Evolutionary conservation across 73 alveolate species (phyloP), one percentile per base, ranked within the genome.

Genomic region (Paramecium biaurelia): DNA sequence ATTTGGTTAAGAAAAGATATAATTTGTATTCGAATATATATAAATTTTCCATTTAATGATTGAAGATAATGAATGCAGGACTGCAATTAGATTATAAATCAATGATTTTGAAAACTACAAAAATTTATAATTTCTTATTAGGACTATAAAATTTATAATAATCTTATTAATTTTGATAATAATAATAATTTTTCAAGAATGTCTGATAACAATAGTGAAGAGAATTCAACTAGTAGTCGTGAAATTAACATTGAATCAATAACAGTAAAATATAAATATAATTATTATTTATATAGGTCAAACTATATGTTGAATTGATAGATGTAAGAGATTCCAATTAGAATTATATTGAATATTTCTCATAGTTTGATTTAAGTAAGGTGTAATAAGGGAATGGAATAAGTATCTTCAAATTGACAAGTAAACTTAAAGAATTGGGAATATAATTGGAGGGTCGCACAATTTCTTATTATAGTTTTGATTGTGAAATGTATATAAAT

Each of bases 401-500:
- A 7, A 79, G 43, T 45, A 79, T 79, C 30, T 79, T 43, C 30
- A 41, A 30, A 24, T 38, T 79, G 47, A 47, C 90, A 41, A 43
- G 76, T 15, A 24, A 42, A 24, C 85, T 70, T 15, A 89, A 47
- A 89, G 76, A 67, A 26, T 30, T 28, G 1, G 90, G 94, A 8
- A 70, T 89, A 26, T 76, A 76, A 70, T 43, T 89, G n/a, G 94
- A 89, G 15, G 72, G 79, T 9, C 79, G 76, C 38, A 70, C 74
- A 37, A 45, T 89, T 15, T 57, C 59, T 8, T 89, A 89, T 28
- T 89, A 59, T 76, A 58, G 94, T 26, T 82, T 72, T 14, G 94
- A 89, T 47, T 76, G 82, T 5, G 89, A 89, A 15, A 89, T 89
- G 94, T 89, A 70, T 70, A 34, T 89, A 11, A 70, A 89, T 53